Evolutionary conservation across 2,329 filamentous ascomycete species (phyloP).

Genomic region (Arthrobotrys musiformis): DNA sequence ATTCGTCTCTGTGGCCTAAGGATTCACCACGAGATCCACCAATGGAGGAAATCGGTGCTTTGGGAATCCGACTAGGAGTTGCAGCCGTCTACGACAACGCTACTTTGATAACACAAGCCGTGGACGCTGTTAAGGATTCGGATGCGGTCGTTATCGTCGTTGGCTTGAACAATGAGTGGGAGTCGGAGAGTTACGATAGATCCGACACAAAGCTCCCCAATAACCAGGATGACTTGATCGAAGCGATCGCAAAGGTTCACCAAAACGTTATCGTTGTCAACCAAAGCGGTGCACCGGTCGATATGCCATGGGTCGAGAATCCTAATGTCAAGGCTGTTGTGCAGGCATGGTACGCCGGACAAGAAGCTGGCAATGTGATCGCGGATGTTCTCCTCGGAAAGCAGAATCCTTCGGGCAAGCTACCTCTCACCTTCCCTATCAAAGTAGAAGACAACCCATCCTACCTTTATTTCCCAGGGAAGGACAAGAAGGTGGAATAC

Average conservation of each 20-base stretch:
- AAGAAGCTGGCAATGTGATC: slow-evolving; percentile 74
- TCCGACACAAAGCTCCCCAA: slow-evolving; percentile 71
- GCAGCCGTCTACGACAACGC: slow-evolving; percentile 32
- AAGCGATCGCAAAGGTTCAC: slow-evolving; percentile 72
- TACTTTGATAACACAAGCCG: slow-evolving; percentile 63
- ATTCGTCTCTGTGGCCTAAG: slow-evolving; percentile 47
- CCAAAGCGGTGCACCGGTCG: slow-evolving; percentile 69
- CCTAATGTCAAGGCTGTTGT: slow-evolving; percentile 72
- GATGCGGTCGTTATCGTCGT: slow-evolving; percentile 75
- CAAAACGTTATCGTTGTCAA: slow-evolving; percentile 74
- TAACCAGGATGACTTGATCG: slow-evolving; percentile 70
- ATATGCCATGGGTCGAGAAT: slow-evolving; percentile 74
- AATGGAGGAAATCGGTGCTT: slow-evolving; percentile 65
- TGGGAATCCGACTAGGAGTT: slow-evolving; percentile 71
- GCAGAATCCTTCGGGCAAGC: slow-evolving; percentile 75
- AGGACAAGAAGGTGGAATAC: slow-evolving; percentile 75
- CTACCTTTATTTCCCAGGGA: slow-evolving; percentile 78
- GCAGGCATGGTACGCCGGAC: slow-evolving; percentile 76
- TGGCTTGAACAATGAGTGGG: slow-evolving; percentile 78
- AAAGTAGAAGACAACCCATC: slow-evolving; percentile 74
- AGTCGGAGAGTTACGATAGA: slow-evolving; percentile 78
- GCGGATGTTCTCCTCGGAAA: slow-evolving; percentile 74
- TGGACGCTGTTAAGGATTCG: slow-evolving; percentile 70
- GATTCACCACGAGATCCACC: slow-evolving; percentile 42
- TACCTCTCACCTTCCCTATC: slow-evolving; percentile 76